Base-by-base conservation (phyloP, 441 rosid species). In the Monsonia emarginata region DNA sequence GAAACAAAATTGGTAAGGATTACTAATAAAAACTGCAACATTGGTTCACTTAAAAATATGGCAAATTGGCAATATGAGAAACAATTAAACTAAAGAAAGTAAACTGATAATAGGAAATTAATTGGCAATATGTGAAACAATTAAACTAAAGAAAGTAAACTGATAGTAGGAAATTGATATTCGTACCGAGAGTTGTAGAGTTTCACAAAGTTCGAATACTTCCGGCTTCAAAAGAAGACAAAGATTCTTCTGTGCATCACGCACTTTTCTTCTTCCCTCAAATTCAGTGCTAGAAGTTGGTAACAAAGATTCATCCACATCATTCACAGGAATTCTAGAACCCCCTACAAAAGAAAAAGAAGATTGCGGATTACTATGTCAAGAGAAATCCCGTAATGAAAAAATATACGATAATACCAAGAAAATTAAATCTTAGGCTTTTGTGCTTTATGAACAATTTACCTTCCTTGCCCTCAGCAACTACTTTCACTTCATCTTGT, bases 121-220 rank as follows among this genome's bases (percentile, higher is more conserved):
- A n/a, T n/a, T n/a, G n/a, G n/a, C 11, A 3, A 42, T 42, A 42
- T 42, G 48, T 57, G 61, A 21, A 58, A 21, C 32, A 25, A 24
- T n/a, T 25, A 57, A 11, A 30, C 26, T 31, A 52, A 65, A 64
- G 32, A 79, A 71, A 65, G 19, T 65, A 67, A 69, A 31, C 68
- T 62, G 31, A 54, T 59, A 72, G 66, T 63, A 66, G 66, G 68
- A 67, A 70, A 75, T 72, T 22, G 38, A 30, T 74, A 71, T 65
- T 65, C 86, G 73, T 82, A 94, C 99, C 25, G 90, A 80, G 67
- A 89, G 85, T 62, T 73, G 75, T 63, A 90, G 75, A 69, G 82
- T 78, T 79, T 81, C 81, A 80, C 88, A 79, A 65, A 95, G 95
- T 75, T 80, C 82, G 72, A 78, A 79, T 58, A 87, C 79, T 68